Evolutionary conservation across 2,329 filamentous ascomycete species (phyloP).

Genomic region (Teratosphaeria zuluensis): DNA sequence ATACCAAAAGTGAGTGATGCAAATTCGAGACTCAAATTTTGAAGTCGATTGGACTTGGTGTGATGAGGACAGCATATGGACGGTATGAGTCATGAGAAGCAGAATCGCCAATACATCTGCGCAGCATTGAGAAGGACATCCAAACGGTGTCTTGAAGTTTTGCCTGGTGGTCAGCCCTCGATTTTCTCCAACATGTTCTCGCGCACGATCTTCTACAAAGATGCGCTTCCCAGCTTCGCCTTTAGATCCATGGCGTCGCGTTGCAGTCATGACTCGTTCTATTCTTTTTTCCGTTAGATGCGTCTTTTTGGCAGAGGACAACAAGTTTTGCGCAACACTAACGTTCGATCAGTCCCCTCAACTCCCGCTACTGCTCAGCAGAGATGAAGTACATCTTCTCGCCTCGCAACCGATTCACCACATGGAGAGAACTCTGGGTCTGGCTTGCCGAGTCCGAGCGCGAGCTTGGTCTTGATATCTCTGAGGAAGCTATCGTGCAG

Average conservation of each 20-base stretch:
- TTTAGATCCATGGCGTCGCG: too few relatives aligned
- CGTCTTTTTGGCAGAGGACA: too few relatives aligned
- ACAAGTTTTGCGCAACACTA: slow-evolving; percentile 3
- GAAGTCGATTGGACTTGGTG: background rate
- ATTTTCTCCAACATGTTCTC: too few relatives aligned
- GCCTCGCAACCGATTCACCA: slow-evolving; percentile 61
- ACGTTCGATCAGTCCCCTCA: slow-evolving; percentile 57
- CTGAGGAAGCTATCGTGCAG: slow-evolving; percentile 47
- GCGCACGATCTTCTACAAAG: too few relatives aligned
- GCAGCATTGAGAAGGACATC: background rate
- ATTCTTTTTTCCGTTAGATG: too few relatives aligned
- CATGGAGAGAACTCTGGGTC: slow-evolving; percentile 80
- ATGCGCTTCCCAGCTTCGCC: too few relatives aligned
- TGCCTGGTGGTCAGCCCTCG: background rate
- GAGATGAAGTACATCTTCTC: slow-evolving; percentile 77
- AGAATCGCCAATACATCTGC: too few relatives aligned
- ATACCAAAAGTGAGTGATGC: slow-evolving; percentile 21
- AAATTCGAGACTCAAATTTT: background rate
- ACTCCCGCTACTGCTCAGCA: slow-evolving; percentile 59
- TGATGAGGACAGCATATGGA: background rate
- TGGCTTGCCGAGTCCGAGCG: slow-evolving; percentile 73
- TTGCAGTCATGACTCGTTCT: too few relatives aligned
- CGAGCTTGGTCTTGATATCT: slow-evolving; percentile 69
- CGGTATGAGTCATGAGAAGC: background rate
- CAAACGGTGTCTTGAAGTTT: background rate